These are phyloP conservation scores for Schizophyllum amplum DNA, from an alignment of 1,284 basidiomycete species.

Conservation along the genomic window DNA sequence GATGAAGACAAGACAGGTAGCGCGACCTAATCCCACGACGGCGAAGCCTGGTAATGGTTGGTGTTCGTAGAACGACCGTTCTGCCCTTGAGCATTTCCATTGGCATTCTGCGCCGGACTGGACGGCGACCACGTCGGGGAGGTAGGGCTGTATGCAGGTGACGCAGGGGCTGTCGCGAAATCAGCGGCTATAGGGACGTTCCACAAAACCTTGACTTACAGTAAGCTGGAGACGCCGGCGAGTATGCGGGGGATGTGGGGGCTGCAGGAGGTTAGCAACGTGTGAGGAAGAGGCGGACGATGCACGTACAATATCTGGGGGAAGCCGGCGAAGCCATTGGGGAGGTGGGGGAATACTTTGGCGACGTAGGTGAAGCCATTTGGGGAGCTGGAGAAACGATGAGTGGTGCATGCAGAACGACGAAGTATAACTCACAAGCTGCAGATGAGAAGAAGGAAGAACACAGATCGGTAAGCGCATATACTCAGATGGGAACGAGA, in stretches of 20 bases:
- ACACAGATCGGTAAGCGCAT: constrained; percentile 15
- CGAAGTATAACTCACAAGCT: constrained; percentile 46
- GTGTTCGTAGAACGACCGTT: constrained; percentile 13
- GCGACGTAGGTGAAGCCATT: constrained; percentile 78
- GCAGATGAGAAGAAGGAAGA: constrained; percentile 16
- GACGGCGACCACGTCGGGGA: constrained; percentile 77
- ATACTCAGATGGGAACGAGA: constrained; percentile 10
- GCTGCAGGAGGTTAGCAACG: constrained; percentile 31
- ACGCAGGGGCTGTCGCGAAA: constrained; percentile 56
- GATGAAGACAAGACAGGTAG: not conserved
- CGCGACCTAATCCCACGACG: constrained; percentile 23
- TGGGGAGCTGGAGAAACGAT: constrained; percentile 41
- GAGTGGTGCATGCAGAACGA: constrained; percentile 5
- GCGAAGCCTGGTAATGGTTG: constrained; percentile 20
- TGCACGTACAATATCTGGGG: constrained; percentile 75
- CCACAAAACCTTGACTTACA: constrained; percentile 39
- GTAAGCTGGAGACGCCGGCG: constrained; percentile 76
- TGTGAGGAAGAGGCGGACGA: not conserved
- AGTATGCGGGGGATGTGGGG: constrained; percentile 79
- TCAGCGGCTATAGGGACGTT: constrained; percentile 13
- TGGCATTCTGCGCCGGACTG: constrained; percentile 60
- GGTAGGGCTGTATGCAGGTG: constrained; percentile 76
- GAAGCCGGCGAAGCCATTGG: constrained; percentile 76
- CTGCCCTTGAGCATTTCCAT: not conserved
- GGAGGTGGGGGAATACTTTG: constrained; percentile 80